These are phyloP conservation scores for Gnaphalium uliginosum DNA, from an alignment of 129 eudicot genomes.

Conservation along the genomic window DNA sequence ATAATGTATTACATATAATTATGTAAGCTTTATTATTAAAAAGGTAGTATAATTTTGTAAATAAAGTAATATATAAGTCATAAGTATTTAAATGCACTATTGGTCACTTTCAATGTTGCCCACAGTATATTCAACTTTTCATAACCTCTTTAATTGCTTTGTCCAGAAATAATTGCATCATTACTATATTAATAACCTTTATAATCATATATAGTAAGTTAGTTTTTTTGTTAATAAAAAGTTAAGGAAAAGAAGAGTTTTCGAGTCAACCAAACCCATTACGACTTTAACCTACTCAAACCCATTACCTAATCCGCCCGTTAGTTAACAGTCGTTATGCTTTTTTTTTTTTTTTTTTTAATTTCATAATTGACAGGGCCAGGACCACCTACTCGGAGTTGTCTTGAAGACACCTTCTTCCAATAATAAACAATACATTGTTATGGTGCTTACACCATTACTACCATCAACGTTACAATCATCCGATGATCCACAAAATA, in stretches of 20 bases:
- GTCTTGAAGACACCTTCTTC: slow-evolving; percentile 71
- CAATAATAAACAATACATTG: slow-evolving; percentile 68
- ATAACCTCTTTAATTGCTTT: not conserved
- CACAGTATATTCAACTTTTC: too few relatives aligned
- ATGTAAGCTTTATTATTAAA: too few relatives aligned
- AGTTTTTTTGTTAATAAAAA: not conserved
- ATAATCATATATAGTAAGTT: not conserved
- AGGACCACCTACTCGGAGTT: slow-evolving; percentile 94
- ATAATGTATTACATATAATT: not conserved
- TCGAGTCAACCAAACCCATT: not conserved
- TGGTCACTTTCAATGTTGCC: not conserved
- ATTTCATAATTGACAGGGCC: slow-evolving; percentile 49
- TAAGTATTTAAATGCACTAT: slow-evolving; percentile 2
- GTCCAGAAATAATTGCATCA: not conserved
- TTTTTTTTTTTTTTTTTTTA: too few relatives aligned
- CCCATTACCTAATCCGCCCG: not conserved
- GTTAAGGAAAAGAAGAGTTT: not conserved
- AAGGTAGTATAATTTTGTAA: too few relatives aligned
- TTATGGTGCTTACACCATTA: slow-evolving; percentile 82
- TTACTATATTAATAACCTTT: not conserved
- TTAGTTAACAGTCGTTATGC: too few relatives aligned
- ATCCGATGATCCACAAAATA: slow-evolving; percentile 36
- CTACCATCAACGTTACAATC: slow-evolving; percentile 45
- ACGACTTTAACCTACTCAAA: too few relatives aligned
- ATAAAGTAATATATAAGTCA: not conserved